phyloP scores from a whole-genome alignment of 2,329 filamentous ascomycete genomes.

The Arthrobotrys musiformis region DNA sequence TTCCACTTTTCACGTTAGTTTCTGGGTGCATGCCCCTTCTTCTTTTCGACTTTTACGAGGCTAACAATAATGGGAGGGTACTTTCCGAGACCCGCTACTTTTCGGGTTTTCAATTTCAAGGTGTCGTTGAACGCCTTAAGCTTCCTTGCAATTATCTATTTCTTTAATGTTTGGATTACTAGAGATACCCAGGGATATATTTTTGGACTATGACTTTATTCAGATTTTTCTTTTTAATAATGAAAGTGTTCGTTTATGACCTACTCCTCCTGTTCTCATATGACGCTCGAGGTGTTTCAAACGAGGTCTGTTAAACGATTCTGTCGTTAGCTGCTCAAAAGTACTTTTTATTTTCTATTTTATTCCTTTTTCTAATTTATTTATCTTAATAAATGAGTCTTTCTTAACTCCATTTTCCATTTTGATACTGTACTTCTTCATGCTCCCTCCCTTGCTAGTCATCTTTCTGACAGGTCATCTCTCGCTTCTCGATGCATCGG shows the following conservation, averaged over 20 bases:
- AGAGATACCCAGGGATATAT: constrained; percentile 57
- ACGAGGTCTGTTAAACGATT: not conserved
- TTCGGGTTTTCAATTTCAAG: constrained; percentile 31
- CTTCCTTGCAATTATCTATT: constrained; percentile 18
- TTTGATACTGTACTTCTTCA: too few relatives aligned
- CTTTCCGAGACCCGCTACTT: constrained; percentile 28
- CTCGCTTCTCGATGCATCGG: constrained; percentile 14
- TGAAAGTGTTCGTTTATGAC: constrained; percentile 20
- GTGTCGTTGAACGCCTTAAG: constrained; percentile 17
- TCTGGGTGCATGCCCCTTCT: constrained; percentile 22
- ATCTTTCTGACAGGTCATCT: constrained; percentile 14
- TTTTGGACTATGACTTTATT: constrained; percentile 37
- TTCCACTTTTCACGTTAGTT: constrained; percentile 28
- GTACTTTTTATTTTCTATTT: not conserved
- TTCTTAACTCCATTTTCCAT: constrained; percentile 12
- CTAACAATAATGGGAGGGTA: constrained; percentile 31
- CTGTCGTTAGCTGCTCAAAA: constrained; percentile 11
- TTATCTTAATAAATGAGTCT: not conserved
- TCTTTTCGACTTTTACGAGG: constrained; percentile 16
- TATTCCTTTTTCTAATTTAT: not conserved
- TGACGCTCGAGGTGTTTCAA: constrained; percentile 4
- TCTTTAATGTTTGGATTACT: constrained; percentile 40
- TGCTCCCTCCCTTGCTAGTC: constrained; percentile 1
- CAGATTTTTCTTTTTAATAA: constrained; percentile 25
- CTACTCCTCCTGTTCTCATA: not conserved